A percentile compares a stretch with the other conserved stretches of the same genome.
Conservation (phyloP, 2,329 filamentous ascomycete genomes). For the Colletotrichum nymphaeae region DNA sequence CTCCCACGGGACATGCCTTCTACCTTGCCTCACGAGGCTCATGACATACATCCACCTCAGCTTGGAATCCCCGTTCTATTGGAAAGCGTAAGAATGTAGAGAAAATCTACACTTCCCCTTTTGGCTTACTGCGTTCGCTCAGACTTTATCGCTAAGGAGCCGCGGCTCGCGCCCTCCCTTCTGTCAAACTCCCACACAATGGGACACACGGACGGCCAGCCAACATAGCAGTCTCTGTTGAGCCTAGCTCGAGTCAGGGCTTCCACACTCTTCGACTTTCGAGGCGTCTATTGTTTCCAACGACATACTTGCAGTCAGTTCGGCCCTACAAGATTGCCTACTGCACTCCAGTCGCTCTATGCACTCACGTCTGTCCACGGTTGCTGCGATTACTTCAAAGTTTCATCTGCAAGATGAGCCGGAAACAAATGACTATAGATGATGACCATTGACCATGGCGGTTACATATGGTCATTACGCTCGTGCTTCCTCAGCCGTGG, state of each 20-base stretch:
- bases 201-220: slow-evolving; percentile 13
- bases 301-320: neutral
- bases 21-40: neutral
- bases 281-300: neutral
- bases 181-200: neutral
- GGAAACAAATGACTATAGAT: neutral
- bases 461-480: neutral
- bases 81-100: neutral
- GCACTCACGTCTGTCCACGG: neutral
- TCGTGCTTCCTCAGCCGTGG: slow-evolving; percentile 1
- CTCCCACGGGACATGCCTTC: slow-evolving; percentile 4
- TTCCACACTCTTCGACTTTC: neutral
- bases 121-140: neutral
- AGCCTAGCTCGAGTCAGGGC: neutral
- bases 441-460: neutral
- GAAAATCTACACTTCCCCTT: slow-evolving; percentile 2
- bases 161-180: slow-evolving; percentile 27
- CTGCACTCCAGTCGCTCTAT: slow-evolving; percentile 5
- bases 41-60: neutral
- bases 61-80: neutral
- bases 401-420: neutral
- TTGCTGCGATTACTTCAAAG: neutral
- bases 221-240: neutral
- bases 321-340: slow-evolving; percentile 2
- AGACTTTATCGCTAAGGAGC: slow-evolving; percentile 6